Base-by-base conservation (phyloP, 202 grass and related monocot species). In the Musa balbisiana region DNA sequence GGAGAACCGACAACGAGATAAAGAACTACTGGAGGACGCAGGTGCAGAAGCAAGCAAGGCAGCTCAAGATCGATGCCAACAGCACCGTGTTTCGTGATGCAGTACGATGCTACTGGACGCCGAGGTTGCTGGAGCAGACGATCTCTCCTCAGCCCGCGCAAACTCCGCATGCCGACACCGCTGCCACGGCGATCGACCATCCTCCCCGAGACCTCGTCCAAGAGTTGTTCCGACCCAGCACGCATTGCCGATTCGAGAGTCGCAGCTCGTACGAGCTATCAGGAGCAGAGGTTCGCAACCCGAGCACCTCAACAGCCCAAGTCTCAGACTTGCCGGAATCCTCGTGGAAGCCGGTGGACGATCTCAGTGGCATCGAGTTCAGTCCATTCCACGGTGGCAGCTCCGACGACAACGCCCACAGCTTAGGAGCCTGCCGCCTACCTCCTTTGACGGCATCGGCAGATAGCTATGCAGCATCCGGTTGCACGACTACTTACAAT, bases 1-100 rank as follows among this genome's bases (percentile, higher is more conserved):
- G 68, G 68, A 50, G 68, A 50, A 69, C 66, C 66, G 66, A 69
- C 66, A 69, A 69, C 66, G 66, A 69, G 66, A 69, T 69, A 49
- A 69, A 71, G 68, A 71, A 71, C 43, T 71, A 71, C 15, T 71
- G 68, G 68, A 71, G 68, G 26, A 71, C 68, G 3, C 68, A 33
- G 17, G 19, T 52, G 29, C 68, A 71, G 68, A 71, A 71, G 68
- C 68, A 71, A 51, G 68, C 68, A 21, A 71, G 68, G 68, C 68
- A 71, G 43, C 68, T 71, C 68, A 71, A 71, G 68, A 71, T 71
- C 68, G 68, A 52, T 19, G 68, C 49, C 27, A 52, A 52, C 68
- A 71, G 68, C 68, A 16, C 49, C 68, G 20, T 71, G 68, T 71
- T 71, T 27, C 49, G 68, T 6, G 68, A 71, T 33, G 68, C 68